Percentiles rank a stretch among this genome's conserved stretches.
Conservation (phyloP, 768 basidiomycete species). For the Mrakia frigida region DNA sequence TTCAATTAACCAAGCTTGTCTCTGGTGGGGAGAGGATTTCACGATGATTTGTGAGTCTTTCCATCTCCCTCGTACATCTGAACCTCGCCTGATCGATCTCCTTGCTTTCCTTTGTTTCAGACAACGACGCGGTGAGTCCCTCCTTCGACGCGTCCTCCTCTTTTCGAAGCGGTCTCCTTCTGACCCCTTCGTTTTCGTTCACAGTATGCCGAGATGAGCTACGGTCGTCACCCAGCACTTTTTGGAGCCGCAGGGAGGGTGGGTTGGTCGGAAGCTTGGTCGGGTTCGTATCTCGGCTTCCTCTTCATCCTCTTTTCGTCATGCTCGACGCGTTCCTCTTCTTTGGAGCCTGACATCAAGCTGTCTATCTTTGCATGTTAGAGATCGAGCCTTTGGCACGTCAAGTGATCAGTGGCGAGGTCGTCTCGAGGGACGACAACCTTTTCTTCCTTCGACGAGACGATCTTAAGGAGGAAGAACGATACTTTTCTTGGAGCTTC, state of each 20-base stretch:
- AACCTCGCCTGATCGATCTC: not conserved
- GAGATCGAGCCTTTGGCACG: not conserved
- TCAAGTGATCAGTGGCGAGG: not conserved
- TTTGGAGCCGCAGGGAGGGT: not conserved
- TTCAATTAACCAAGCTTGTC: not conserved
- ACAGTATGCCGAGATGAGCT: conserved; percentile 22
- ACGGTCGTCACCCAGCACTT: not conserved
- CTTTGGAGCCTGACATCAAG: not conserved
- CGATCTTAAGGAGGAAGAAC: conserved; percentile 7
- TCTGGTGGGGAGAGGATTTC: conserved; percentile 28
- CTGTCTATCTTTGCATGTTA: not conserved
- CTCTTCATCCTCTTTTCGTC: no score
- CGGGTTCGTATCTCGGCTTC: not conserved
- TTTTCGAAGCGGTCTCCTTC: no score
- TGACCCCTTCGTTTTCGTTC: not conserved
- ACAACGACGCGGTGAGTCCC: not conserved
- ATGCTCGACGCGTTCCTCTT: not conserved
- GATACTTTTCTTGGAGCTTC: not conserved
- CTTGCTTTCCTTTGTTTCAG: no score
- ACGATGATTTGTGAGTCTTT: conserved; percentile 1
- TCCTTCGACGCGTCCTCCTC: no score
- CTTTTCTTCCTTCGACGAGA: conserved; percentile 29
- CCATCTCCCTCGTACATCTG: not conserved
- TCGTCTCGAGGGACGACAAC: not conserved
- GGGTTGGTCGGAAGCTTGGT: not conserved